Percentiles rank a stretch among this genome's conserved stretches.
These are phyloP conservation scores for Helotiales sp. DNA, from an alignment of 2,329 filamentous ascomycete genomes.

Conservation along the genomic window DNA sequence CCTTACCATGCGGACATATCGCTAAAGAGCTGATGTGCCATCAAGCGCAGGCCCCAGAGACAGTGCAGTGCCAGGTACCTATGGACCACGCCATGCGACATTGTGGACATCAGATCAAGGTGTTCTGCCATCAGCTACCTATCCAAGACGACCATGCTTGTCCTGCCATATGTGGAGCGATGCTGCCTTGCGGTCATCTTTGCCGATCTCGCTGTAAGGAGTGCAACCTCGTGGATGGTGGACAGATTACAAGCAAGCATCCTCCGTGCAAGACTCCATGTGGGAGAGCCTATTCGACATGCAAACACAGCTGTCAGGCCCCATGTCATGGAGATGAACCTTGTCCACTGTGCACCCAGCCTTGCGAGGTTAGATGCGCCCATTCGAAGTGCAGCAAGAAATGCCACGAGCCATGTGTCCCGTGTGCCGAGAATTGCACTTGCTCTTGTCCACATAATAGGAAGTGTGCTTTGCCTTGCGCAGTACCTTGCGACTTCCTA, in stretches of 20 bases:
- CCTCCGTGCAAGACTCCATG: background rate
- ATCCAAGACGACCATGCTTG: background rate
- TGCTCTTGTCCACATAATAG: conserved; percentile 55
- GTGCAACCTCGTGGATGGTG: background rate
- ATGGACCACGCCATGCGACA: background rate
- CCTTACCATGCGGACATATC: background rate
- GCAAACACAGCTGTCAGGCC: background rate
- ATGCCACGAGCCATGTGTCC: conserved; percentile 61
- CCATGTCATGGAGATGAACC: background rate
- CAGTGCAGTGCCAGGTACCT: background rate
- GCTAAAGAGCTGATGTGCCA: background rate
- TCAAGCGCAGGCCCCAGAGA: background rate
- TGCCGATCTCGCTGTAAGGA: background rate
- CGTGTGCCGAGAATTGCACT: conserved; percentile 58
- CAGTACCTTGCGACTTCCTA: conserved; percentile 65
- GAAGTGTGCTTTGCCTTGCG: conserved; percentile 50
- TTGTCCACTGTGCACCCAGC: background rate
- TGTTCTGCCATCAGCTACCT: background rate
- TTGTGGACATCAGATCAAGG: background rate
- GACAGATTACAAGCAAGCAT: background rate
- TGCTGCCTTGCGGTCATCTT: background rate
- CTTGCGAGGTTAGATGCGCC: conserved; percentile 33
- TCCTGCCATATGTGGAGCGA: background rate
- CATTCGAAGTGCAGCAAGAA: conserved; percentile 44
- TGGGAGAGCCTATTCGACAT: background rate